Evolutionary conservation across 2,329 filamentous ascomycete species (phyloP).

Genomic region (Ceratocystis alfenasii): DNA sequence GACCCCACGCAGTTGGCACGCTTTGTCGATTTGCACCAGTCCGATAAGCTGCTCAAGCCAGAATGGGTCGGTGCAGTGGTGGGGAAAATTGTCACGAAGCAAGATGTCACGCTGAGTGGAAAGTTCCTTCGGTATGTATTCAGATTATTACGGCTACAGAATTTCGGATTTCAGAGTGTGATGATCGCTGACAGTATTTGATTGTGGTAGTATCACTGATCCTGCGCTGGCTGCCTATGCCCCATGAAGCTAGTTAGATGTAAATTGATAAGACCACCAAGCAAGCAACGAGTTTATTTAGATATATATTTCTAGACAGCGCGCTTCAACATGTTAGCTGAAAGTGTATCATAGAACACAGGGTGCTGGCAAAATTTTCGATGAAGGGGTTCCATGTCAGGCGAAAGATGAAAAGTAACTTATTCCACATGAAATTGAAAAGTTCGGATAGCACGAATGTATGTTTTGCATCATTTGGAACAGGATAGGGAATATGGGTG

Average conservation of each 20-base stretch:
- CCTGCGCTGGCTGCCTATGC: slow-evolving; percentile 40
- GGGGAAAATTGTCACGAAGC: slow-evolving; percentile 59
- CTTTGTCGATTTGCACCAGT: slow-evolving; percentile 58
- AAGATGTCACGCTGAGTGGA: slow-evolving; percentile 57
- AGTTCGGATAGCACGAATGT: slow-evolving; percentile 22
- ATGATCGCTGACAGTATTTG: background rate
- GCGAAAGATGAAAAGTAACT: slow-evolving; percentile 22
- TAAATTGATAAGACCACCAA: background rate
- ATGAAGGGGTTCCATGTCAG: slow-evolving; percentile 15
- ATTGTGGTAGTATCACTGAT: slow-evolving; percentile 18
- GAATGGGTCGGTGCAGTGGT: slow-evolving; percentile 81
- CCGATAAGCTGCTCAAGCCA: slow-evolving; percentile 62
- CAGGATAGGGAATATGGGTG: background rate
- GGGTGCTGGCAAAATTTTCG: background rate
- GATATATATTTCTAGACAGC: slow-evolving; percentile 18
- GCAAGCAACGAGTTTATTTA: slow-evolving; percentile 24
- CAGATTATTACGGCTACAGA: background rate
- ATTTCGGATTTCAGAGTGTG: no score
- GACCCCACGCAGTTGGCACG: slow-evolving; percentile 45
- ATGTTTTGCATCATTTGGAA: slow-evolving; percentile 21
- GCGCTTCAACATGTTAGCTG: background rate
- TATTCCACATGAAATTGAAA: slow-evolving; percentile 19
- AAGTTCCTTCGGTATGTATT: slow-evolving; percentile 53
- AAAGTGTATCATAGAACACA: no score
- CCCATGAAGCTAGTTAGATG: background rate